phyloP scores from a whole-genome alignment of 441 rosid species.

The Brassica balearica region DNA sequence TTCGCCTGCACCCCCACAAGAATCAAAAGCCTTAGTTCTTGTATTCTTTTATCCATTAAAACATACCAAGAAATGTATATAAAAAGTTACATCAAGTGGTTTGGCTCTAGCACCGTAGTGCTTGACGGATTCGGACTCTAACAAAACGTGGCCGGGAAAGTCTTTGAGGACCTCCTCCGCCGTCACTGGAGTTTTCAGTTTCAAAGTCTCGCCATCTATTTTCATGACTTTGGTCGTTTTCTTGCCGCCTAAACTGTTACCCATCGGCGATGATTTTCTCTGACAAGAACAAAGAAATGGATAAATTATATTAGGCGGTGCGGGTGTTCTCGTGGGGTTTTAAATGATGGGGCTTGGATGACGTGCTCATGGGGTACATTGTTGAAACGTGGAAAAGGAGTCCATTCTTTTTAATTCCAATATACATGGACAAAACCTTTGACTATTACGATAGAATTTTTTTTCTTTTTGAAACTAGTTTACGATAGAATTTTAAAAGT shows the following conservation, averaged over 20 bases:
- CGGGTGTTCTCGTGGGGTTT: slow-evolving; percentile 12
- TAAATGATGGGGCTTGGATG: slow-evolving; percentile 29
- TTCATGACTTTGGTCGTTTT: slow-evolving; percentile 82
- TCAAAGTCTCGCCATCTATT: slow-evolving; percentile 77
- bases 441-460: slow-evolving; percentile 8
- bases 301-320: slow-evolving; percentile 21
- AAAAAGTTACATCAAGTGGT: slow-evolving; percentile 51
- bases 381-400: slow-evolving; percentile 24
- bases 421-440: slow-evolving; percentile 27
- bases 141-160: slow-evolving; percentile 73
- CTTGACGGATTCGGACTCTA: slow-evolving; percentile 87
- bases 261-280: slow-evolving; percentile 53
- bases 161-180: slow-evolving; percentile 71
- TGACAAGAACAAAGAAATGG: neutral
- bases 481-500: neutral
- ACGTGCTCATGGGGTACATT: slow-evolving; percentile 9
- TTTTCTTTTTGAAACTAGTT: neutral
- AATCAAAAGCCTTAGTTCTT: neutral
- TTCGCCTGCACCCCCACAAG: slow-evolving; percentile 30
- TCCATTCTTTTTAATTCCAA: neutral
- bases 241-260: slow-evolving; percentile 76
- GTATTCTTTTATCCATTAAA: neutral
- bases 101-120: slow-evolving; percentile 81
- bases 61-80: neutral
- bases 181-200: slow-evolving; percentile 75